Conservation (phyloP, 2,329 filamentous ascomycete genomes). For the Cordyceps cateniannulata region DNA sequence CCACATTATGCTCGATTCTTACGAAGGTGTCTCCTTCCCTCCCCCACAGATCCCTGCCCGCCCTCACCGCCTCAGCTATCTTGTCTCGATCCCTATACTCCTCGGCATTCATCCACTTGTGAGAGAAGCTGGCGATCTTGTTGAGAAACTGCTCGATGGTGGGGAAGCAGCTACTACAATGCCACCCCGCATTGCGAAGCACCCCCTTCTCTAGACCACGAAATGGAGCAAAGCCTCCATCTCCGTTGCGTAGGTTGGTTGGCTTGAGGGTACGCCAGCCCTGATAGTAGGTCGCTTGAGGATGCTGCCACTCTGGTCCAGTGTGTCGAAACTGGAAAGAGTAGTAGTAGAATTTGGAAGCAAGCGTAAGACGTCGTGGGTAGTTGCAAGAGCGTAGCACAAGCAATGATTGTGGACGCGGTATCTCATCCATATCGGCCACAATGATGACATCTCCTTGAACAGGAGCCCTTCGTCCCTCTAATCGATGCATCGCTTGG, state of each 20-base stretch:
- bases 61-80: not conserved
- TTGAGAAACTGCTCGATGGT: slow-evolving; percentile 47
- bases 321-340: slow-evolving; percentile 44
- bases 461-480: slow-evolving; percentile 33
- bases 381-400: slow-evolving; percentile 45
- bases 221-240: not conserved
- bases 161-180: slow-evolving; percentile 56
- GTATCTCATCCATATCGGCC: slow-evolving; percentile 55
- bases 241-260: slow-evolving; percentile 29
- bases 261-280: slow-evolving; percentile 23
- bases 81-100: not conserved
- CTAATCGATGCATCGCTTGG: slow-evolving; percentile 46
- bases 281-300: slow-evolving; percentile 51
- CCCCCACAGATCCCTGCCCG: not conserved
- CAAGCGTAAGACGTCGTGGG: slow-evolving; percentile 45
- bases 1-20: not conserved
- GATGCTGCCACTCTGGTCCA: slow-evolving; percentile 41
- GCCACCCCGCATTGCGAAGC: slow-evolving; percentile 48
- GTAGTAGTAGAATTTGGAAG: slow-evolving; percentile 50
- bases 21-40: not conserved
- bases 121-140: slow-evolving; percentile 52
- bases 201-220: slow-evolving; percentile 20
- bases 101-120: slow-evolving; percentile 21
- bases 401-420: slow-evolving; percentile 41
- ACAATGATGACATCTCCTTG: slow-evolving; percentile 50